These are phyloP conservation scores for Zygosaccharomyces pseudobailii DNA, from an alignment of 1,139 yeast species.

Conservation along the genomic window DNA sequence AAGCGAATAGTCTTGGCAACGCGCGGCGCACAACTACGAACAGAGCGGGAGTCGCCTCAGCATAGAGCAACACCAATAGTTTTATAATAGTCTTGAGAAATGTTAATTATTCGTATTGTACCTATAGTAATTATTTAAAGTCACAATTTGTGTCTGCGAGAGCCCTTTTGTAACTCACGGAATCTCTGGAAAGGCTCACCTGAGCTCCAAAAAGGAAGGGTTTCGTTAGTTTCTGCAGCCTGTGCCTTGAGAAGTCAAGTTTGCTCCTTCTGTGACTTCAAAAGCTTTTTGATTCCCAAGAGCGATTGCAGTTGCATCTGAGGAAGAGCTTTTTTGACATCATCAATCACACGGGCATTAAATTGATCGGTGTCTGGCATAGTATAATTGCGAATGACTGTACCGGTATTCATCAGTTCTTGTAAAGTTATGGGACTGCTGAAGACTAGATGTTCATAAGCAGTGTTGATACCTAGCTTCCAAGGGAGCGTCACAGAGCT, in stretches of 20 bases:
- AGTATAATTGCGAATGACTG: constrained; percentile 54
- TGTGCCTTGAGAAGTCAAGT: constrained; percentile 53
- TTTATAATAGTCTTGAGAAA: too few relatives aligned
- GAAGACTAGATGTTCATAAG: constrained; percentile 69
- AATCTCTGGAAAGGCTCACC: constrained; percentile 74
- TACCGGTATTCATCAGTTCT: constrained; percentile 52
- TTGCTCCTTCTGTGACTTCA: constrained; percentile 43
- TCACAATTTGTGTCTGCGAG: constrained; percentile 58
- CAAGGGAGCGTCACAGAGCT: constrained; percentile 64
- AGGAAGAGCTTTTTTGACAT: constrained; percentile 43
- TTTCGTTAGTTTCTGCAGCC: constrained; percentile 59
- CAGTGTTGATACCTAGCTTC: constrained; percentile 69
- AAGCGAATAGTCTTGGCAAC: not conserved
- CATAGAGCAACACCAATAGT: too few relatives aligned
- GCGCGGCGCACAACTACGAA: not conserved
- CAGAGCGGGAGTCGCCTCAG: not conserved
- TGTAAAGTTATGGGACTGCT: constrained; percentile 60
- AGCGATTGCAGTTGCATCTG: constrained; percentile 56
- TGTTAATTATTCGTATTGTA: not conserved
- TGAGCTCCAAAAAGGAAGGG: constrained; percentile 64
- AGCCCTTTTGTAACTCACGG: constrained; percentile 48
- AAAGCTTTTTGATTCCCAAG: constrained; percentile 55
- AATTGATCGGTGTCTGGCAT: constrained; percentile 51
- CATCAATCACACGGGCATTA: constrained; percentile 47
- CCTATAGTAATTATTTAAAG: not conserved